Percentiles rank a stretch among this genome's conserved stretches.
Conservation (phyloP, 140 eudicot species). For the Ambrosia hybrid region DNA sequence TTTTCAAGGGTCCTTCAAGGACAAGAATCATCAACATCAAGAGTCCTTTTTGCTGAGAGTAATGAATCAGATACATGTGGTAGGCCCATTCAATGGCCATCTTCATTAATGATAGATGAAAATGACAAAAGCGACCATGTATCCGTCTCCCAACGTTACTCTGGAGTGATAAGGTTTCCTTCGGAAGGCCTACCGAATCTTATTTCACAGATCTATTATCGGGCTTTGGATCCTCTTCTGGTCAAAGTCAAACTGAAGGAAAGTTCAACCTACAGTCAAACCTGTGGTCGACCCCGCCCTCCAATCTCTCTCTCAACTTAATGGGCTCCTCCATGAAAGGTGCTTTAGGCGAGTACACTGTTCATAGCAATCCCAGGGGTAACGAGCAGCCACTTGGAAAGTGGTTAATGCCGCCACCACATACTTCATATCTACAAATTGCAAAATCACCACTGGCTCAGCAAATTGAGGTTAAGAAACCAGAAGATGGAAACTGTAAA, state of each 20-base stretch:
- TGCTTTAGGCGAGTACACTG: constrained; percentile 46
- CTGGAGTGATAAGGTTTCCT: constrained; percentile 52
- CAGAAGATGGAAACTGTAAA: constrained; percentile 72
- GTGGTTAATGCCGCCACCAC: constrained; percentile 86
- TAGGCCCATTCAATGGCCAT: constrained; percentile 55
- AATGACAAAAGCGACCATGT: constrained; percentile 51
- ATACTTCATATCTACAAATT: constrained; percentile 49
- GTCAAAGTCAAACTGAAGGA: constrained; percentile 41
- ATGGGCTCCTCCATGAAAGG: constrained; percentile 52
- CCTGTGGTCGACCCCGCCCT: constrained; percentile 55
- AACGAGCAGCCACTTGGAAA: constrained; percentile 54
- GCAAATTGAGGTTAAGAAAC: constrained; percentile 46
- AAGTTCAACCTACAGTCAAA: constrained; percentile 47
- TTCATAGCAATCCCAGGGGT: constrained; percentile 40
- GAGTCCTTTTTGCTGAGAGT: constrained; percentile 64
- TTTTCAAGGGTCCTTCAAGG: constrained; percentile 82
- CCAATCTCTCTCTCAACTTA: constrained; percentile 71
- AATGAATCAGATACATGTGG: constrained; percentile 71
- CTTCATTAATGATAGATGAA: constrained; percentile 34
- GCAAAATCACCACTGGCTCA: constrained; percentile 40
- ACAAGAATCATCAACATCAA: constrained; percentile 70
- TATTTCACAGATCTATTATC: constrained; percentile 73
- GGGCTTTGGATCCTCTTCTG: constrained; percentile 57
- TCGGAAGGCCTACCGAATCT: constrained; percentile 55
- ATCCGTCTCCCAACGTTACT: constrained; percentile 49